Conservation (phyloP, 2,329 filamentous ascomycete species). For the Teratosphaeria pseudoeucalypti region DNA sequence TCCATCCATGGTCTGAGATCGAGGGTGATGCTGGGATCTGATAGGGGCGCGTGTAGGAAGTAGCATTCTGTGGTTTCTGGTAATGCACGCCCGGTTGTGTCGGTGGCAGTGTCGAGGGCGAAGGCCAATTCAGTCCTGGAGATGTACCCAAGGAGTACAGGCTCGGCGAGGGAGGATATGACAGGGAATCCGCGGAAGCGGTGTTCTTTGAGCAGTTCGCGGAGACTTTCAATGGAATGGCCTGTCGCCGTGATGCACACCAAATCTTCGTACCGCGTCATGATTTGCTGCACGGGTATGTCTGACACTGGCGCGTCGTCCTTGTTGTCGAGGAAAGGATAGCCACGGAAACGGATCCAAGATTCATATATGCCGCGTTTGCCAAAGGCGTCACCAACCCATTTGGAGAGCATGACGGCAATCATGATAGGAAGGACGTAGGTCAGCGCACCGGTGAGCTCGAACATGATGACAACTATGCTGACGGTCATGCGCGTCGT, state of each 20-base stretch:
- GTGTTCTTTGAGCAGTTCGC: slow-evolving; percentile 59
- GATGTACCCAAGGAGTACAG: slow-evolving; percentile 83
- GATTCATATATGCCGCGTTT: slow-evolving; percentile 91
- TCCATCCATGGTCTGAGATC: slow-evolving; percentile 98
- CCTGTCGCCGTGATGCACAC: slow-evolving; percentile 70
- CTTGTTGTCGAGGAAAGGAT: slow-evolving; percentile 87
- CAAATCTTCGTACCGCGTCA: slow-evolving; percentile 87
- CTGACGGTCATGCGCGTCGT: slow-evolving; percentile 95
- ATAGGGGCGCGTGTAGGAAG: slow-evolving; percentile 74
- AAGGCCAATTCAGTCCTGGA: slow-evolving; percentile 81
- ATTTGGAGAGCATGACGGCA: slow-evolving; percentile 95
- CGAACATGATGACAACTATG: slow-evolving; percentile 99
- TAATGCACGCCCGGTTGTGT: slow-evolving; percentile 44
- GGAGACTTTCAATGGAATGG: slow-evolving; percentile 72
- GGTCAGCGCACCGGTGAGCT: slow-evolving; percentile 89
- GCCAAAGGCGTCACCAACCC: slow-evolving; percentile 92
- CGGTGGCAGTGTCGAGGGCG: slow-evolving; percentile 57
- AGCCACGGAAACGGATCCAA: slow-evolving; percentile 94
- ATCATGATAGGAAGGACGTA: slow-evolving; percentile 99
- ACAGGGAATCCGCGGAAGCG: slow-evolving; percentile 87
- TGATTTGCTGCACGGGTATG: slow-evolving; percentile 74
- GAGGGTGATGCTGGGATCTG: slow-evolving; percentile 65
- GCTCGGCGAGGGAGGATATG: slow-evolving; percentile 64
- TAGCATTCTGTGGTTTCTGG: slow-evolving; percentile 65
- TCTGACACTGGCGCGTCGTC: slow-evolving; percentile 71